Evolutionary conservation across 2,329 filamentous ascomycete genomes (phyloP).

Genomic region (Stachybotrys elegans): DNA sequence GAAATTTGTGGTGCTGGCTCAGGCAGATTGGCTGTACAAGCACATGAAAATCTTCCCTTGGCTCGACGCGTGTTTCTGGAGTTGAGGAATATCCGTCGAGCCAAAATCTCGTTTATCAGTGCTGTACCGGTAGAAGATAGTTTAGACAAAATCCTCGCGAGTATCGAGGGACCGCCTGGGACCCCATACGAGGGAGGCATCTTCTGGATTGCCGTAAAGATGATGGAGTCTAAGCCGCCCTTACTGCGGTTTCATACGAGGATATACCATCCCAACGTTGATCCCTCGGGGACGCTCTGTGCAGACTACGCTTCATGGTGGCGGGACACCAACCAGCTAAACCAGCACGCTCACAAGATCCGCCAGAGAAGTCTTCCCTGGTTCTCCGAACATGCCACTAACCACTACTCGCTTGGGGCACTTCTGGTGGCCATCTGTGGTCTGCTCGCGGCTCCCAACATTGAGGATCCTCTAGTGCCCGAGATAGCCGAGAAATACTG

Average conservation of each 20-base stretch:
- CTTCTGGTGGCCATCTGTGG: not conserved
- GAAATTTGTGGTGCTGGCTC: not conserved
- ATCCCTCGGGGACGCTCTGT: not conserved
- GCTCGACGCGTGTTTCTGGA: not conserved
- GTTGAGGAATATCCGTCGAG: not conserved
- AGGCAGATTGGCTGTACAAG: not conserved
- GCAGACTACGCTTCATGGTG: not conserved
- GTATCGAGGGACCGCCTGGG: slow-evolving; percentile 5
- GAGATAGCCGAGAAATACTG: not conserved
- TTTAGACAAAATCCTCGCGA: slow-evolving; percentile 3
- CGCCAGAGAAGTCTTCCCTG: not conserved
- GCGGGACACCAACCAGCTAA: not conserved
- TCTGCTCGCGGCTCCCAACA: not conserved
- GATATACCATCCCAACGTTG: not conserved
- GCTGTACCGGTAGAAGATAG: not conserved
- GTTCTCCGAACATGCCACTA: not conserved
- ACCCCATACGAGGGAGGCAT: slow-evolving; percentile 4
- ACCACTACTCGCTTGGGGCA: not conserved
- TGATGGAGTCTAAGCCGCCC: not conserved
- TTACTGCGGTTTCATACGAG: not conserved
- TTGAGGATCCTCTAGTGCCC: not conserved
- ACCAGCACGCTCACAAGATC: not conserved
- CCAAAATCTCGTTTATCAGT: slow-evolving; percentile 2
- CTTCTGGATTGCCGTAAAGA: slow-evolving; percentile 1
- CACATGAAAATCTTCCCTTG: not conserved